Evolutionary conservation across 257 asterid species (phyloP), one percentile per base, ranked within the genome.

Genomic region (Ajuga chamaepitys): DNA sequence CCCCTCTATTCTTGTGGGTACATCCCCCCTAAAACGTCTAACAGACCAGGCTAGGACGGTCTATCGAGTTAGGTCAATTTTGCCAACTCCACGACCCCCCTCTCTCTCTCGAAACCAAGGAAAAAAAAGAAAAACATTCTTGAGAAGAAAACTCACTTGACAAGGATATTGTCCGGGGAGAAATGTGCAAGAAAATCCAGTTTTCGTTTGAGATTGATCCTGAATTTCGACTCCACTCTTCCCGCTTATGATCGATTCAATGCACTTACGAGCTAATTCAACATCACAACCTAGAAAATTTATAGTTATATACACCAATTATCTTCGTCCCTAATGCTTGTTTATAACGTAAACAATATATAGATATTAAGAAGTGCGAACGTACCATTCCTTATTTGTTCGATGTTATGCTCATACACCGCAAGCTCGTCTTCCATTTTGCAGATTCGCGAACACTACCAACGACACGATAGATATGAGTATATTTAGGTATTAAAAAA

Each of bases 321-420:
- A 40, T 34, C 7, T 1, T 8, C 37, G 7, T 30, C 37, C 37
- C 30, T 17, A 2, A 48, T 9, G 25, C 26, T 56, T 48, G 13
- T 48, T 18, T 18, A 35, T 16, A 18, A 35, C 38, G 34, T 7
- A 34, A 5, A 28, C 0, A 47, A 46, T 10, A 38, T 17, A 46
- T 21, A 17, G 13, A 20, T 24, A 30, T 30, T 3, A 38, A 28
- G 38, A 0, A 41, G 21, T 44, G 9, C 11, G 52, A 14, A 62
- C 71, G 7, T 75, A 81, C 86, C 79, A 40, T 55, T 76, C 64
- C 72, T 46, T 67, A 81, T 38, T 20, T 70, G 70, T 67, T 58
- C 78, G 24, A 75, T 59, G 42, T 20, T 45, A 70, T 64, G 58
- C 41, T 81, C 81, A 9, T 32, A 42, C 6, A 66, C 21, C 8